These are phyloP conservation scores for Cladosporium sp. DNA, from an alignment of 2,329 filamentous ascomycete genomes.

Conservation along the genomic window DNA sequence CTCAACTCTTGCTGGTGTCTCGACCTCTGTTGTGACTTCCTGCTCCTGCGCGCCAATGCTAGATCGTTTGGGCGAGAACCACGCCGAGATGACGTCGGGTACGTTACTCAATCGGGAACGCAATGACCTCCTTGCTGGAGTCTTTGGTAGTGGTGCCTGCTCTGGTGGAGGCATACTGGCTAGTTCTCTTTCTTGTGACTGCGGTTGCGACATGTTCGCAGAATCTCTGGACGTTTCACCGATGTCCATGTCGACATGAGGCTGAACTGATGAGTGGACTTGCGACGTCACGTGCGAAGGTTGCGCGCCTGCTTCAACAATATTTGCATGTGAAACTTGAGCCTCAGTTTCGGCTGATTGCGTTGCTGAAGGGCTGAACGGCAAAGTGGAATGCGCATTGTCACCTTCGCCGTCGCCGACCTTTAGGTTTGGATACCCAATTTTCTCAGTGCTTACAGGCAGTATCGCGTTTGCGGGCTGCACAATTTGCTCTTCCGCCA, in stretches of 20 bases:
- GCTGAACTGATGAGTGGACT: not conserved
- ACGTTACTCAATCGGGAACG: constrained; percentile 28
- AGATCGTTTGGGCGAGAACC: constrained; percentile 32
- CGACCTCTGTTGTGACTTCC: constrained; percentile 6
- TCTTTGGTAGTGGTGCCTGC: constrained; percentile 12
- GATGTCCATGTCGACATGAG: not conserved
- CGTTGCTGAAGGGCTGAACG: not conserved
- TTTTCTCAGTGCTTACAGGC: not conserved
- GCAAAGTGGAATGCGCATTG: not conserved
- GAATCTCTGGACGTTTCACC: not conserved
- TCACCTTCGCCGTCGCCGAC: not conserved
- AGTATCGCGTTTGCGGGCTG: not conserved
- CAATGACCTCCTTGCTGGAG: constrained; percentile 23
- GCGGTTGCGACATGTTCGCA: not conserved
- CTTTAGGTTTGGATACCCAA: not conserved
- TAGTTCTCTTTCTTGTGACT: constrained; percentile 13
- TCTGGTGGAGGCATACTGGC: not conserved
- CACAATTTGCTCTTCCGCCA: not conserved
- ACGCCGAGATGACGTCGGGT: constrained; percentile 32
- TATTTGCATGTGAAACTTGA: not conserved
- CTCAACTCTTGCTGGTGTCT: not conserved
- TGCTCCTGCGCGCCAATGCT: constrained; percentile 8
- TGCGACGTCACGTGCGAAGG: constrained; percentile 11
- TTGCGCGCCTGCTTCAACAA: not conserved
- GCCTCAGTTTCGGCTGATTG: not conserved